Evolutionary conservation across 306 rosid species (phyloP).

Genomic region (Prunus kanzakura): DNA sequence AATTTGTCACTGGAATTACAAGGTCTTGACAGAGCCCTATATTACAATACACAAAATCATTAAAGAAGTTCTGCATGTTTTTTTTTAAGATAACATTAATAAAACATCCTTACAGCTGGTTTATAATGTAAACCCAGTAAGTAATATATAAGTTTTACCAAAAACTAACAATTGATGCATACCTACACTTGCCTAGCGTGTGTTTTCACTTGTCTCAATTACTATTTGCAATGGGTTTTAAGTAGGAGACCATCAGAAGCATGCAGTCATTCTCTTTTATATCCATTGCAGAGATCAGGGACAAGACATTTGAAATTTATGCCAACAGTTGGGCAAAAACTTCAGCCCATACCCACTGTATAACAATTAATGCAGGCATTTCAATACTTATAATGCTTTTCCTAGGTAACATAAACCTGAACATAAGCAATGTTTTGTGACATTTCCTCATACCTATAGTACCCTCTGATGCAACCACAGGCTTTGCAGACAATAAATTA

Average conservation of each 20-base stretch:
- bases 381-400: not conserved
- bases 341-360: not conserved
- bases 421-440: constrained; percentile 15
- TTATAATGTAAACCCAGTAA: not conserved
- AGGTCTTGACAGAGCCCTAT: constrained; percentile 77
- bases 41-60: constrained; percentile 25
- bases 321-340: not conserved
- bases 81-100: constrained; percentile 11
- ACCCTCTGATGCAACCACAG: constrained; percentile 47
- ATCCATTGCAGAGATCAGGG: not conserved
- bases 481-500: constrained; percentile 50
- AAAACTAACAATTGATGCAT: not conserved
- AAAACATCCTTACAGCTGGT: not conserved
- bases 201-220: too few relatives aligned
- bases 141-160: constrained; percentile 10
- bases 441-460: constrained; percentile 52
- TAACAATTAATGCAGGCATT: not conserved
- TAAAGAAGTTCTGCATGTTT: not conserved
- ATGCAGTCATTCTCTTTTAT: too few relatives aligned
- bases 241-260: too few relatives aligned
- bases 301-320: not conserved
- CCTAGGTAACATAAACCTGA: constrained; percentile 1
- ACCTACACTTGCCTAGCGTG: too few relatives aligned
- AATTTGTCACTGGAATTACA: constrained; percentile 86
- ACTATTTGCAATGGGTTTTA: too few relatives aligned